Evolutionary conservation across 768 basidiomycete genomes (phyloP).

Genomic region (Hysterangium stoloniferum): DNA sequence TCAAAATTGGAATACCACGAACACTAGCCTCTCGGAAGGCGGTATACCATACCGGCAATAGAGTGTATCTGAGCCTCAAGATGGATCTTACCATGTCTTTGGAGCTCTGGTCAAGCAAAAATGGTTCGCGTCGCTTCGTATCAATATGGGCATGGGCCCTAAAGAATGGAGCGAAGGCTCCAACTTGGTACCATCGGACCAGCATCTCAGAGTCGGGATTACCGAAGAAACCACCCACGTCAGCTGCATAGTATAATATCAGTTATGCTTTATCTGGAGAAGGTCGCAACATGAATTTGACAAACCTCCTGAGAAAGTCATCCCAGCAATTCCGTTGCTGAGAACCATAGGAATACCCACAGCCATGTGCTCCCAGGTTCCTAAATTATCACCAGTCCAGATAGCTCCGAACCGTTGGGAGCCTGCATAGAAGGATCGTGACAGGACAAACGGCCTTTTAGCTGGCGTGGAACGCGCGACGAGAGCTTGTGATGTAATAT

Average conservation of each 20-base stretch:
- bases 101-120: constrained; percentile 83
- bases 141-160: constrained; percentile 97
- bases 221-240: constrained; percentile 98
- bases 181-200: constrained; percentile 95
- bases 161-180: constrained; percentile 95
- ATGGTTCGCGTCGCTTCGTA: constrained; percentile 95
- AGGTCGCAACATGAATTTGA: constrained; percentile 11
- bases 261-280: constrained; percentile 2
- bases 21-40: constrained; percentile 85
- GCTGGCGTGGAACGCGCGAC: constrained; percentile 64
- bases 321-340: constrained; percentile 79
- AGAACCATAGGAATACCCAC: constrained; percentile 92
- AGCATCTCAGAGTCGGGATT: constrained; percentile 94
- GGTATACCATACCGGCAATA: constrained; percentile 96
- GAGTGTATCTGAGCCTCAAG: constrained; percentile 72
- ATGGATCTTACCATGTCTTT: constrained; percentile 74
- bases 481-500: constrained; percentile 76
- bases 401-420: constrained; percentile 94
- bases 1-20: constrained; percentile 73
- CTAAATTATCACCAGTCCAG: constrained; percentile 98
- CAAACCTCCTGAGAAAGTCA: constrained; percentile 88
- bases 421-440: constrained; percentile 90
- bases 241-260: constrained; percentile 51
- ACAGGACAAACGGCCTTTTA: constrained; percentile 90
- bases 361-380: constrained; percentile 96